Percentiles rank a stretch among this genome's conserved stretches.
These are phyloP conservation scores for Wallacemonas sp. DNA, from an alignment of 208 protist species.

Conservation along the genomic window DNA sequence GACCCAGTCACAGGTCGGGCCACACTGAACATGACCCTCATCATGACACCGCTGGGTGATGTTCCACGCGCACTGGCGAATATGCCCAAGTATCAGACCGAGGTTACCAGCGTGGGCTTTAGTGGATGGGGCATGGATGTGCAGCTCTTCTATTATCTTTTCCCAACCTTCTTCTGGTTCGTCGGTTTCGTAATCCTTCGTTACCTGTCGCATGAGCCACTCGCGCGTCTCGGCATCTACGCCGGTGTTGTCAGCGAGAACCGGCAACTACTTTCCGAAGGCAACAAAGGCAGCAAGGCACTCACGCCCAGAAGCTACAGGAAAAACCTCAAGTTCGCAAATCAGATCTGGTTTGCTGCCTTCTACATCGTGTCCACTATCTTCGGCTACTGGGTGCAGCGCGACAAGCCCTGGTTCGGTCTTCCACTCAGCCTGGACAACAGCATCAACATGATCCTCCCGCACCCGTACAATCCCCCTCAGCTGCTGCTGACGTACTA, in stretches of 20 bases:
- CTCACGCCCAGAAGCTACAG: slow-evolving; percentile 32
- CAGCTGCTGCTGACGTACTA: slow-evolving; percentile 57
- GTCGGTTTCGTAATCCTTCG: slow-evolving; percentile 55
- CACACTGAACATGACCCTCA: slow-evolving; percentile 20
- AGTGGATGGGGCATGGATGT: slow-evolving; percentile 50
- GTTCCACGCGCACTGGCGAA: slow-evolving; percentile 24
- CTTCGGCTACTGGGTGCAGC: slow-evolving; percentile 60
- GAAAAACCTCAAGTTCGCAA: slow-evolving; percentile 70
- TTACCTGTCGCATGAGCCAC: slow-evolving; percentile 33
- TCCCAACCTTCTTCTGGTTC: slow-evolving; percentile 45
- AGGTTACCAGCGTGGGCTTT: slow-evolving; percentile 16
- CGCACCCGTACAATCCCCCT: slow-evolving; percentile 57
- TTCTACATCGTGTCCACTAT: slow-evolving; percentile 57
- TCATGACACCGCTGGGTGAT: slow-evolving; percentile 27
- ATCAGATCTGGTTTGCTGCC: slow-evolving; percentile 66
- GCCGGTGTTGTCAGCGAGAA: slow-evolving; percentile 58
- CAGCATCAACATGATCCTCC: slow-evolving; percentile 37
- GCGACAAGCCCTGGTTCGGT: slow-evolving; percentile 57
- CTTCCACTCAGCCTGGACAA: slow-evolving; percentile 42
- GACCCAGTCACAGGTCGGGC: slow-evolving; percentile 17
- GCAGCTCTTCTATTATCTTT: slow-evolving; percentile 23
- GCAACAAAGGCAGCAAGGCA: slow-evolving; percentile 26
- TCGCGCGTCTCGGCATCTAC: slow-evolving; percentile 57
- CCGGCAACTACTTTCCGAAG: slow-evolving; percentile 20
- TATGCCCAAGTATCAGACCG: slow-evolving; percentile 29